Evolutionary conservation across 306 rosid genomes (phyloP).

Genomic region (Chamaecrista fasciculata): DNA sequence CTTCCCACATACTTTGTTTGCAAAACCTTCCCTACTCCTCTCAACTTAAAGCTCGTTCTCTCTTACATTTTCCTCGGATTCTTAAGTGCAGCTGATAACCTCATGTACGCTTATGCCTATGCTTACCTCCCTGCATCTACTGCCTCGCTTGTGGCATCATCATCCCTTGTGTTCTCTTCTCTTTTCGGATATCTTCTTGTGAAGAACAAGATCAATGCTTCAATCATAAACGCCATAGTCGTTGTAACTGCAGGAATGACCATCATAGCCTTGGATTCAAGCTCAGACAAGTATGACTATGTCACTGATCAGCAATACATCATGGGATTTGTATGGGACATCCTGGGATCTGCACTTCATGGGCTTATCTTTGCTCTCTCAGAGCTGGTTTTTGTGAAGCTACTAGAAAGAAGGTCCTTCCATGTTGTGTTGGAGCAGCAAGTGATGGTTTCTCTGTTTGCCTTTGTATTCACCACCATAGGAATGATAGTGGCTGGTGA

Average conservation of each 20-base stretch:
- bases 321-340: constrained; percentile 81
- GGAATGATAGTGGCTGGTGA: constrained; percentile 55
- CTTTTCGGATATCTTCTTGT: constrained; percentile 76
- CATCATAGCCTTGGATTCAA: constrained; percentile 83
- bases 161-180: constrained; percentile 79
- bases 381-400: constrained; percentile 67
- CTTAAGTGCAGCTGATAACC: constrained; percentile 85
- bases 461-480: constrained; percentile 66
- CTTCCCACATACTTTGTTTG: constrained; percentile 55
- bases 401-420: constrained; percentile 69
- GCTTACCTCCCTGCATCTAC: constrained; percentile 97
- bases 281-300: constrained; percentile 63
- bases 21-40: constrained; percentile 61
- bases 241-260: constrained; percentile 69
- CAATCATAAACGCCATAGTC: constrained; percentile 63
- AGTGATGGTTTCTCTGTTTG: constrained; percentile 75
- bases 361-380: constrained; percentile 93
- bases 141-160: constrained; percentile 79
- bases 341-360: constrained; percentile 86
- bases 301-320: constrained; percentile 58
- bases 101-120: constrained; percentile 93
- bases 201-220: constrained; percentile 65
- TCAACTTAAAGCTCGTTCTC: constrained; percentile 45
- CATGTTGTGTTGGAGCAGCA: constrained; percentile 92
- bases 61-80: constrained; percentile 66